Percentiles rank a stretch among this genome's conserved stretches.
phyloP scores from a whole-genome alignment of 805 yeast genomes.

The Candida namnaoensis region DNA sequence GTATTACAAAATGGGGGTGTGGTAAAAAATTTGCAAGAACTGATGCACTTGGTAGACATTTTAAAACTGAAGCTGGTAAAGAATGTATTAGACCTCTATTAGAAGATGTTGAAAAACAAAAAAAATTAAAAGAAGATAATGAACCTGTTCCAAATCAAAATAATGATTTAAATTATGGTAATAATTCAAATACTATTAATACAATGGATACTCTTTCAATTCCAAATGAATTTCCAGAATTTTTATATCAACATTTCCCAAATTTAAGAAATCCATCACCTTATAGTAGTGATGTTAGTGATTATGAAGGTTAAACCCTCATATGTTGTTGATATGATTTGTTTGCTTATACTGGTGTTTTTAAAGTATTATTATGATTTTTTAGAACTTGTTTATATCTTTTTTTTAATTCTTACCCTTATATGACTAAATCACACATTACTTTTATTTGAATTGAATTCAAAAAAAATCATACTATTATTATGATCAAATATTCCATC shows the following conservation, averaged over 20 bases:
- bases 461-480: too few species aligned
- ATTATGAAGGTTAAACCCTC: neutral
- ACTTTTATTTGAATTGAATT: too few species aligned
- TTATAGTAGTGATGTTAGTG: neutral
- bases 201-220: neutral
- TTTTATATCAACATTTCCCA: neutral
- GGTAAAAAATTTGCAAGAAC: slow-evolving; percentile 72
- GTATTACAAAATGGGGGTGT: slow-evolving; percentile 62
- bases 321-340: too few species aligned
- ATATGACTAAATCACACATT: too few species aligned
- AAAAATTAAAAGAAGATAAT: slow-evolving; percentile 1
- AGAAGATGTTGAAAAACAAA: slow-evolving; percentile 40
- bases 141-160: neutral
- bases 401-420: too few species aligned
- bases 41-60: slow-evolving; percentile 73
- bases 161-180: neutral
- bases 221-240: neutral
- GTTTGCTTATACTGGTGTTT: too few species aligned
- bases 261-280: neutral
- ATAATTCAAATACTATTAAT: neutral
- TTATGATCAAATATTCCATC: too few species aligned
- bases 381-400: too few species aligned
- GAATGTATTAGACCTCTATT: slow-evolving; percentile 60
- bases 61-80: slow-evolving; percentile 73
- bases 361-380: too few species aligned